Evolutionary conservation across 164 flowering plant species (phyloP).

Genomic region (Hamamelis virginiana): DNA sequence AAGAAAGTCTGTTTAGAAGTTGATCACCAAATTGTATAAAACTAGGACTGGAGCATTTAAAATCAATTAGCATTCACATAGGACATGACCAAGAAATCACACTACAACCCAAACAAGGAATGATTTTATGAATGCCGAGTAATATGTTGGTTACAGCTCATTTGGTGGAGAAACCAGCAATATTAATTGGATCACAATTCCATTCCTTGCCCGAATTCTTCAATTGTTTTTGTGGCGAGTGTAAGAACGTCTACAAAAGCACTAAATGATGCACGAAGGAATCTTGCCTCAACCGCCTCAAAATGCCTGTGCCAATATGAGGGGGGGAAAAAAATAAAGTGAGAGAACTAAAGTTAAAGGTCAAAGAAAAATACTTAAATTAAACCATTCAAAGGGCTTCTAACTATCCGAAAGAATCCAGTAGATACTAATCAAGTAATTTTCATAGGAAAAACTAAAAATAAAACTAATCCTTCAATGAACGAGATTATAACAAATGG

Average conservation of each 20-base stretch:
- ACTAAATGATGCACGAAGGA: conserved; percentile 89
- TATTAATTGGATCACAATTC: conserved; percentile 14
- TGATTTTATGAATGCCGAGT: too few relatives aligned
- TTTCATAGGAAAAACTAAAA: neutral
- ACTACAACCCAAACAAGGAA: conserved; percentile 1
- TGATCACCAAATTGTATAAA: too few relatives aligned
- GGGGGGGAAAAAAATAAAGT: neutral
- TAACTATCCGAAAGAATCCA: too few relatives aligned
- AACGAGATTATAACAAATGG: neutral
- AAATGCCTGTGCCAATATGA: conserved; percentile 54
- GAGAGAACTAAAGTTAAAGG: neutral
- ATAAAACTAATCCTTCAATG: neutral
- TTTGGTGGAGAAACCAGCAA: neutral
- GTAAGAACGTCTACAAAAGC: conserved; percentile 81
- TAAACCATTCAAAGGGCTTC: neutral
- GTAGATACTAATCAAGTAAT: too few relatives aligned
- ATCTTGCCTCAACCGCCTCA: conserved; percentile 92
- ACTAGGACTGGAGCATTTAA: too few relatives aligned
- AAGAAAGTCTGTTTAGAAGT: too few relatives aligned
- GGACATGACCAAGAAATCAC: neutral
- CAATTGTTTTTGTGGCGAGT: conserved; percentile 78
- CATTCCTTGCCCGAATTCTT: conserved; percentile 59
- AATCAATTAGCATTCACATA: too few relatives aligned
- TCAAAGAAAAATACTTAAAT: neutral
- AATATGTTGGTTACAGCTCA: too few relatives aligned